phyloP scores from a whole-genome alignment of 257 asterid species.

The Solanum ossicruentum region DNA sequence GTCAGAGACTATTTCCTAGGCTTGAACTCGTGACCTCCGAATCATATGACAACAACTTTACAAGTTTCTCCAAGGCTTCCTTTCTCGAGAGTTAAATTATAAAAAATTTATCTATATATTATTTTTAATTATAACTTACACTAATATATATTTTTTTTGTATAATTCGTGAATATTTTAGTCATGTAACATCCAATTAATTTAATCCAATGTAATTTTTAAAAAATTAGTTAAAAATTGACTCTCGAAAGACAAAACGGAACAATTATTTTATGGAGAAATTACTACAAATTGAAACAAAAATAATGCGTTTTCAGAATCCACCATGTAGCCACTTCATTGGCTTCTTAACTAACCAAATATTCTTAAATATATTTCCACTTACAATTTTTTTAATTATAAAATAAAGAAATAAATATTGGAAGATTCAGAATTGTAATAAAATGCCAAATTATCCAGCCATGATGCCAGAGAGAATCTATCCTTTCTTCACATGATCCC shows the following conservation, averaged over 20 bases:
- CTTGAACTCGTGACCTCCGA: too few species aligned
- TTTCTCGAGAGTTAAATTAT: not conserved
- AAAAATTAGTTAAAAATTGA: not conserved
- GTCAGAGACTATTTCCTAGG: too few species aligned
- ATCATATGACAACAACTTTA: too few species aligned
- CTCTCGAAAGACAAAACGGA: not conserved
- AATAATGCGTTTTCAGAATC: not conserved
- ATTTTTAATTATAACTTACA: not conserved
- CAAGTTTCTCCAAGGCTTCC: too few species aligned
- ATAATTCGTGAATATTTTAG: not conserved
- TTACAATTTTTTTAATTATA: not conserved
- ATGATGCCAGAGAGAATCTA: not conserved
- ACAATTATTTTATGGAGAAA: not conserved
- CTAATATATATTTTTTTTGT: not conserved
- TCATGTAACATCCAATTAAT: not conserved
- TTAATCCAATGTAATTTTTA: not conserved
- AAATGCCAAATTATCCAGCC: slow-evolving; percentile 3
- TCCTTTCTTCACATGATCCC: slow-evolving; percentile 25
- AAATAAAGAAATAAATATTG: not conserved
- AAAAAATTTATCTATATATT: not conserved
- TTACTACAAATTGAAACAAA: not conserved
- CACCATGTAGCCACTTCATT: slow-evolving; percentile 7
- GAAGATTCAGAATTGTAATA: not conserved
- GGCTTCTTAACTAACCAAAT: not conserved
- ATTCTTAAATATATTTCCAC: not conserved